Conservation (phyloP, 1,139 yeast genomes). For the Candida sanyaensis region DNA sequence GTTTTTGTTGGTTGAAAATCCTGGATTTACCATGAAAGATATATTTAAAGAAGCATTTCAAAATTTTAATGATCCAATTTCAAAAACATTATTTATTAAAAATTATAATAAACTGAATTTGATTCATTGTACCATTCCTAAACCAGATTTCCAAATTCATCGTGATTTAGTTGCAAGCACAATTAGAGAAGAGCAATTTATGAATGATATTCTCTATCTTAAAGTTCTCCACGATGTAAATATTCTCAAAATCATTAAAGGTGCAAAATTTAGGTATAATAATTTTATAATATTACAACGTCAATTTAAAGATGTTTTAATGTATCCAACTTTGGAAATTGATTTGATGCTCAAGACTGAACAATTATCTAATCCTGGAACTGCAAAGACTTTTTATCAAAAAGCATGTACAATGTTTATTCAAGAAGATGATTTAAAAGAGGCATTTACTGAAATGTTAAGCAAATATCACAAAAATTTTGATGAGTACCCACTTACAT, state of each 20-base stretch:
- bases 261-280: background rate
- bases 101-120: conserved; percentile 2
- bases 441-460: background rate
- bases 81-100: background rate
- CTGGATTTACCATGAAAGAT: background rate
- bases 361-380: background rate
- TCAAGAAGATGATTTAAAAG: background rate
- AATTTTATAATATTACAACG: background rate
- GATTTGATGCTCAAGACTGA: background rate
- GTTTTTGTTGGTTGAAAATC: background rate
- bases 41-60: background rate
- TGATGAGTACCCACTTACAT: background rate
- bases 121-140: conserved; percentile 2
- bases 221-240: background rate
- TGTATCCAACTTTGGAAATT: background rate
- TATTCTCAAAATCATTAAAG: background rate
- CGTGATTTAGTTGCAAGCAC: conserved; percentile 2
- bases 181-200: conserved; percentile 4
- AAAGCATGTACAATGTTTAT: background rate
- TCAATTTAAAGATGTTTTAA: background rate
- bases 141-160: background rate
- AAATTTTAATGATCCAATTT: background rate
- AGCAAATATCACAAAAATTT: background rate
- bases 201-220: background rate
- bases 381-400: background rate